Conservation (phyloP, 2,329 filamentous ascomycete genomes). For the Ophiostoma fasciatum region DNA sequence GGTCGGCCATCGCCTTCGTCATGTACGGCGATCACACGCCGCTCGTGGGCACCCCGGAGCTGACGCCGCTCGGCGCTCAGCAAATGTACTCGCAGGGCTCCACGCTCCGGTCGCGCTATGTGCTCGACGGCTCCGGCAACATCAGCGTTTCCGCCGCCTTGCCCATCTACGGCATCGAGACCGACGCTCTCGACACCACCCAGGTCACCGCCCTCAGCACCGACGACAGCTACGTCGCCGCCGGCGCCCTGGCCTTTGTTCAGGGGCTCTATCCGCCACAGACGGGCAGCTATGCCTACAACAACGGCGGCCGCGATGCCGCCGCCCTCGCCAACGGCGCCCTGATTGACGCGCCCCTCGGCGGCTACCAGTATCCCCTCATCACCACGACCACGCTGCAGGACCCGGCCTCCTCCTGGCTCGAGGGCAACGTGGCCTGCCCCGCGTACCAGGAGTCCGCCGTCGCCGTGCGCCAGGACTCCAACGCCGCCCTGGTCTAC, state of each 20-base stretch:
- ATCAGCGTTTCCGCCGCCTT: conserved; percentile 12
- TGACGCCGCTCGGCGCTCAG: conserved; percentile 39
- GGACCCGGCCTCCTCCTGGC: conserved; percentile 31
- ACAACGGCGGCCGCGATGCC: conserved; percentile 19
- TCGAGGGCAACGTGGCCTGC: conserved; percentile 26
- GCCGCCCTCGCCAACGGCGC: conserved; percentile 27
- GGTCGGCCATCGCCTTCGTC: conserved; percentile 33
- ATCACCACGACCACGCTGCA: conserved; percentile 23
- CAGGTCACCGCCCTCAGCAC: conserved; percentile 29
- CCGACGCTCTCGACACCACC: conserved; percentile 31
- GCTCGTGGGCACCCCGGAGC: conserved; percentile 16
- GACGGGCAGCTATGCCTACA: conserved; percentile 21
- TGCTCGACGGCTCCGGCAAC: conserved; percentile 17
- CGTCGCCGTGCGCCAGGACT: conserved; percentile 15
- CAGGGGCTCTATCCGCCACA: conserved; percentile 74
- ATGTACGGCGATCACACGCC: conserved; percentile 41
- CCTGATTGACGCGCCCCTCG: conserved; percentile 47
- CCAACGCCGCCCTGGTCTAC: conserved; percentile 9
- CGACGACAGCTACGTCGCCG: conserved; percentile 37
- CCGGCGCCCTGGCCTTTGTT: conserved; percentile 60
- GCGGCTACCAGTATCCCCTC: conserved; percentile 69
- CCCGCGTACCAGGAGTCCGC: conserved; percentile 21
- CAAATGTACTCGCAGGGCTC: conserved; percentile 35
- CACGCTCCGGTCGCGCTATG: conserved; percentile 34
- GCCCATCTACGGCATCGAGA: conserved; percentile 27